phyloP scores from a whole-genome alignment of 768 basidiomycete genomes.

The Chalciporus chontae region DNA sequence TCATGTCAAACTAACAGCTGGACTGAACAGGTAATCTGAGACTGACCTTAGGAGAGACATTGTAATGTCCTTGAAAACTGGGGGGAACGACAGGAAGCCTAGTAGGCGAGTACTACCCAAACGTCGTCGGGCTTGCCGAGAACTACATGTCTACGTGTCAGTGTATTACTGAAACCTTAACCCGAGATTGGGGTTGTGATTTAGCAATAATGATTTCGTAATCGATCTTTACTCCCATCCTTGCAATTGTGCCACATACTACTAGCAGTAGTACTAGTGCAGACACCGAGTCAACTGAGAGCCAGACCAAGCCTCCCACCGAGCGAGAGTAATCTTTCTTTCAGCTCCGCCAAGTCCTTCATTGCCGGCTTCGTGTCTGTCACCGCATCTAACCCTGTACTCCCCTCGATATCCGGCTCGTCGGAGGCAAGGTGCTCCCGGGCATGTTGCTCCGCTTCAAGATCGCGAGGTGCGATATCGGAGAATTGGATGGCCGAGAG shows the following conservation, averaged over 20 bases:
- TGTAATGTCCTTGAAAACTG: neutral
- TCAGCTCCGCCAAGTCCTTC: conserved; percentile 41
- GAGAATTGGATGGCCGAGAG: conserved; percentile 62
- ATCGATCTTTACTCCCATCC: too few relatives aligned
- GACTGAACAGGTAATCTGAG: neutral
- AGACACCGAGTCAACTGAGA: neutral
- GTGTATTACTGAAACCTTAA: conserved; percentile 14
- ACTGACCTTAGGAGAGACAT: conserved; percentile 29
- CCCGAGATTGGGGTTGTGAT: conserved; percentile 14
- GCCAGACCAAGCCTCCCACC: conserved; percentile 31
- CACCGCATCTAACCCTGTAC: conserved; percentile 35
- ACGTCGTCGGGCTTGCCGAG: neutral
- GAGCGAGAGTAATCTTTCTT: conserved; percentile 34
- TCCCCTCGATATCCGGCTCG: conserved; percentile 30
- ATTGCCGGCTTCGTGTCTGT: conserved; percentile 29
- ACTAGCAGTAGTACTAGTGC: neutral
- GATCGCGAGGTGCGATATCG: conserved; percentile 71
- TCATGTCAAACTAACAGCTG: neutral
- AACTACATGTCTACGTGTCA: conserved; percentile 22
- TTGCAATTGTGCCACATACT: too few relatives aligned
- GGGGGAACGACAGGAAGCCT: neutral
- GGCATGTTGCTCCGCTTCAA: conserved; percentile 77
- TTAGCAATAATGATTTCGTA: conserved; percentile 1
- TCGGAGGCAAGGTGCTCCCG: conserved; percentile 51
- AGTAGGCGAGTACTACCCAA: neutral